Base-by-base conservation (phyloP, 2,329 filamentous ascomycete genomes). In the Aspergillus luchuensis region DNA sequence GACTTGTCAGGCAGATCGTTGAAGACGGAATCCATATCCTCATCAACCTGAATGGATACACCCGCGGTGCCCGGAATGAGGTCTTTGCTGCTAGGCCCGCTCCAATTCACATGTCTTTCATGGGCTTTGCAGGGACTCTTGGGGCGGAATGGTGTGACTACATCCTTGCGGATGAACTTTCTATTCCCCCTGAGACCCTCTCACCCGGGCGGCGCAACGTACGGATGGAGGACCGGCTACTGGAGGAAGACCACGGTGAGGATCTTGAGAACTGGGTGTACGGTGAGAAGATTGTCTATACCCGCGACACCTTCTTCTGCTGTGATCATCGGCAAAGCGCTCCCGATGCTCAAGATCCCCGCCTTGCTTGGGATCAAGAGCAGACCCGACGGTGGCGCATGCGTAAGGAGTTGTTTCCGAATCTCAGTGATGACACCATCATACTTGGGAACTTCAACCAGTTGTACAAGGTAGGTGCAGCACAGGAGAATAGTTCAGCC, bases 91-190 rank as follows among this genome's bases (percentile, higher is more conserved):
- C 95, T 21, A 87, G 96, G 25, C 92, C 95, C 15, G 92, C 93
- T 2, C 95, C 95, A 0, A 92, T 99, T 47, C 95, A 99, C 67
- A 99, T 99, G 95, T 97, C 95, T 0, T 99, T 99, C 71, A 99
- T 99, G 95, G 95, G 95, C 0, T 99, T 99, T 73, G 95, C 95
- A 0, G 95, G 95, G 8, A 97, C 94, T 0, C 81, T 99, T 1
- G 95, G 95, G 5, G 95, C 95, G 2, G 95, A 99, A 73, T 99
- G 95, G 95, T 99, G 95, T 69, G 95, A 99, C 74, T 99, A 99
- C 71, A 88, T 99, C 15, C 85, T 98, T 25, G 93, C 95, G 3
- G 95, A 99, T 71, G 83, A 90, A 54, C 94, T 90, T 1, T 92
- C 95, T 0, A 89, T 99, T 56, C 95, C 95, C 0, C 84, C 84